phyloP scores from a whole-genome alignment of 257 asterid genomes.

The Gardenia jasminoides region DNA sequence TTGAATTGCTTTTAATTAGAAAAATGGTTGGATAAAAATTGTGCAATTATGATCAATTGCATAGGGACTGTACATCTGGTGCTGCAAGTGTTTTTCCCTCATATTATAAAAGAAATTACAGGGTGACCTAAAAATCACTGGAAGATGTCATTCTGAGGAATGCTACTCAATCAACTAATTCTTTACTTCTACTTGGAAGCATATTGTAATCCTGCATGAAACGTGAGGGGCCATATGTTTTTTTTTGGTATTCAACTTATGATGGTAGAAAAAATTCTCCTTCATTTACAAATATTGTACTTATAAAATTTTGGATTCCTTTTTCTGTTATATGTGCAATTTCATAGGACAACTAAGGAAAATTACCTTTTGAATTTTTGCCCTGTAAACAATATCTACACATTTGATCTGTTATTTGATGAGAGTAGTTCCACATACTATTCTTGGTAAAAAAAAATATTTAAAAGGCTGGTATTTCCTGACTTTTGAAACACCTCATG shows the following conservation, averaged over 20 bases:
- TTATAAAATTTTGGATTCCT: not conserved
- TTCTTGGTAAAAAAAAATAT: not conserved
- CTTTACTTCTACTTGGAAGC: not conserved
- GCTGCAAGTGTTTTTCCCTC: not conserved
- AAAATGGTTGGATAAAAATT: not conserved
- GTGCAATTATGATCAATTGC: not conserved
- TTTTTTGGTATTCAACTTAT: not conserved
- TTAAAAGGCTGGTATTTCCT: not conserved
- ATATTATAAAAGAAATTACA: not conserved
- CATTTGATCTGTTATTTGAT: not conserved
- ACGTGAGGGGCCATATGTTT: not conserved
- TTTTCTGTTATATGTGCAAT: not conserved
- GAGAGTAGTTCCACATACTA: not conserved
- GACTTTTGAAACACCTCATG: slow-evolving; percentile 7
- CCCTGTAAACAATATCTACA: not conserved
- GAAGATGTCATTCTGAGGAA: not conserved
- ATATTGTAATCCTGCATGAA: not conserved
- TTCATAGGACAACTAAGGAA: not conserved
- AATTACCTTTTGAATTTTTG: not conserved
- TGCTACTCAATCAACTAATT: not conserved
- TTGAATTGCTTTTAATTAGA: not conserved
- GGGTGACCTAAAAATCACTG: not conserved
- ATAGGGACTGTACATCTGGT: not conserved
- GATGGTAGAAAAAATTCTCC: not conserved
- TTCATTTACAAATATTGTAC: not conserved